A percentile compares a stretch with the other conserved stretches of the same genome.
Evolutionary conservation across 805 yeast genomes (phyloP).

Genomic region (Pichia nakasei): DNA sequence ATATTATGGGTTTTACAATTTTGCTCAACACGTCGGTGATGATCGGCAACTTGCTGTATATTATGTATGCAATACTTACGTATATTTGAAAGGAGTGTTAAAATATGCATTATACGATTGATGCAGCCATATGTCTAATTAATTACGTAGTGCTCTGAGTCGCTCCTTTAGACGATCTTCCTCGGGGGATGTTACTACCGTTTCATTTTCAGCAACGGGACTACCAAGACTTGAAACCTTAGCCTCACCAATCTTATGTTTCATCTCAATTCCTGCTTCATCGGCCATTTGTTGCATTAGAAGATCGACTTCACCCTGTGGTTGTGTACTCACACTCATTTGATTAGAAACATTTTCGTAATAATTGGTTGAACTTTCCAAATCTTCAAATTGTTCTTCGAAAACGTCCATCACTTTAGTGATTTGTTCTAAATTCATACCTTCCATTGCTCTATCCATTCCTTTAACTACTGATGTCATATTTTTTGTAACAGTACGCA

Average conservation of each 20-base stretch:
- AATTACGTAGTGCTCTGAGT: conserved; percentile 69
- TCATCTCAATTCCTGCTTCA: conserved; percentile 91
- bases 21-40: too few relatives aligned
- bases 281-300: conserved; percentile 90
- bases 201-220: not conserved
- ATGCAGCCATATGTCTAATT: not conserved
- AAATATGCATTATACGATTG: too few relatives aligned
- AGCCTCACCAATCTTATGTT: conserved; percentile 67
- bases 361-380: conserved; percentile 88
- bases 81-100: too few relatives aligned
- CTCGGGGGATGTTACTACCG: not conserved
- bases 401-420: conserved; percentile 96
- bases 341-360: conserved; percentile 86
- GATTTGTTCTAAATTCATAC: conserved; percentile 90
- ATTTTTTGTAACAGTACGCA: conserved; percentile 89
- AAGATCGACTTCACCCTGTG: conserved; percentile 91
- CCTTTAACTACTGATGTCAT: conserved; percentile 91
- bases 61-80: too few relatives aligned
- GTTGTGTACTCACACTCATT: conserved; percentile 82
- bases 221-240: conserved; percentile 38
- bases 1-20: too few relatives aligned
- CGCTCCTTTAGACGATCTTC: conserved; percentile 87
- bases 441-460: conserved; percentile 92
- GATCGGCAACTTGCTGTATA: too few relatives aligned
- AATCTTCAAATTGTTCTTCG: conserved; percentile 90